Conservation (phyloP, 1,284 basidiomycete genomes). For the Xanthoconium separans region DNA sequence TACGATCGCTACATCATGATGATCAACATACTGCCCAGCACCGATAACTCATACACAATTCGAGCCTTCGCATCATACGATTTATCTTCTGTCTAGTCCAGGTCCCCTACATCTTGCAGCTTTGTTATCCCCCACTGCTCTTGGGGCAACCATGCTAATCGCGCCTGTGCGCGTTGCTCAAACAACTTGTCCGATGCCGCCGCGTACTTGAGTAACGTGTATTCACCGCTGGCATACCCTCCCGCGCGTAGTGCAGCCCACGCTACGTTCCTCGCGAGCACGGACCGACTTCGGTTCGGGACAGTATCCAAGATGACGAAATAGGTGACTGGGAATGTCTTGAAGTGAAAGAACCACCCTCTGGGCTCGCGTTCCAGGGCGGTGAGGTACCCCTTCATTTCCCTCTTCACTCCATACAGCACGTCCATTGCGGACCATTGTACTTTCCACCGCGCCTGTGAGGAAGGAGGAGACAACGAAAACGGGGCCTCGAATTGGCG, state of each 20-base stretch:
- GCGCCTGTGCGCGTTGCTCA: conserved; percentile 8
- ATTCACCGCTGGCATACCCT: conserved; percentile 15
- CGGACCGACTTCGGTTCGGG: not conserved
- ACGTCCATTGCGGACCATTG: not conserved
- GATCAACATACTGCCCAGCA: no score
- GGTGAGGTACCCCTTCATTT: not conserved
- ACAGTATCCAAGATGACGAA: not conserved
- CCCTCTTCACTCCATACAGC: not conserved
- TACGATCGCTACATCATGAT: no score
- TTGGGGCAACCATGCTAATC: conserved; percentile 16
- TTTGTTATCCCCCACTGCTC: not conserved
- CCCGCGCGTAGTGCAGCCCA: conserved; percentile 21
- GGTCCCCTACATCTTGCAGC: no score
- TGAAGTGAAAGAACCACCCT: not conserved
- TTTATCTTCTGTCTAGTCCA: no score
- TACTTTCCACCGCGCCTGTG: not conserved
- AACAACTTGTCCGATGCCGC: not conserved
- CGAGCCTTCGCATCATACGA: no score
- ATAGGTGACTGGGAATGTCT: not conserved
- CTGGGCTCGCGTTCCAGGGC: not conserved
- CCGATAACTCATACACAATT: no score
- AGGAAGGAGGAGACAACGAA: not conserved
- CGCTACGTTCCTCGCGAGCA: conserved; percentile 11
- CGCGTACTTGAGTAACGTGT: not conserved
- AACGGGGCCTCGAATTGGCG: conserved; percentile 27